Base-by-base conservation (phyloP, 2,329 filamentous ascomycete genomes). In the Stenocarpella maydis region DNA sequence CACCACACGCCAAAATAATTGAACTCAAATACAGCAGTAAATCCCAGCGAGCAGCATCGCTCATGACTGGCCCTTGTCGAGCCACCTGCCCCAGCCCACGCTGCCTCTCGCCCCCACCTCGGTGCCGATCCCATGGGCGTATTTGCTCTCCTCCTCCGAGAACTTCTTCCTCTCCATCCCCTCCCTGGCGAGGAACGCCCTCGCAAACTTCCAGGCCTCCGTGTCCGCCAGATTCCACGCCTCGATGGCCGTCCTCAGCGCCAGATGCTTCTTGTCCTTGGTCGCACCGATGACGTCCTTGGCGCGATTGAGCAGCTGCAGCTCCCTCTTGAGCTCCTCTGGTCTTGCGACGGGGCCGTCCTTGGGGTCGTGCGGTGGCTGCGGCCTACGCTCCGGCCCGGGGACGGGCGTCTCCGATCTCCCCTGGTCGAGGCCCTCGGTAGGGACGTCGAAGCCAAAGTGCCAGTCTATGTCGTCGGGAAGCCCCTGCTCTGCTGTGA, bases 381-480 rank as follows among this genome's bases (percentile, higher is more conserved):
- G 82, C 68, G 86, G 85, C 68, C 85, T 82, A 53, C 85, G 83
- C 74, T 90, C 86, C 2, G 88, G 86, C 1, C 86, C 85, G 0
- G 88, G 86, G 7, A 88, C 85, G 0, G 88, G 87, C 1, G 88
- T 86, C 73, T 86, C 82, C 17, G 86, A 87, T 71, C 86, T 86
- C 55, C 84, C 86, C 34, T 84, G 82, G 49, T 85, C 79, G 4
- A 86, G 83, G 14, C 82, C 81, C 24, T 83, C 80, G 55, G 85
- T 84, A 1, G 95, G 93, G 12, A 98, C 85, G 17, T 85, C 83
- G 79, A 98, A 98, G 66, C 95, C 96, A 77, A 98, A 93, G 74
- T 91, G 87, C 94, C 94, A 98, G 76, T 95, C 91, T 2, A 97
- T 83, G 73, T 96, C 92, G n/a, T 86, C 79, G 3, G 91, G 89